Evolutionary conservation across 2,329 filamentous ascomycete genomes (phyloP), one percentile per base, ranked within the genome.

Genomic region (Calonectria montana): DNA sequence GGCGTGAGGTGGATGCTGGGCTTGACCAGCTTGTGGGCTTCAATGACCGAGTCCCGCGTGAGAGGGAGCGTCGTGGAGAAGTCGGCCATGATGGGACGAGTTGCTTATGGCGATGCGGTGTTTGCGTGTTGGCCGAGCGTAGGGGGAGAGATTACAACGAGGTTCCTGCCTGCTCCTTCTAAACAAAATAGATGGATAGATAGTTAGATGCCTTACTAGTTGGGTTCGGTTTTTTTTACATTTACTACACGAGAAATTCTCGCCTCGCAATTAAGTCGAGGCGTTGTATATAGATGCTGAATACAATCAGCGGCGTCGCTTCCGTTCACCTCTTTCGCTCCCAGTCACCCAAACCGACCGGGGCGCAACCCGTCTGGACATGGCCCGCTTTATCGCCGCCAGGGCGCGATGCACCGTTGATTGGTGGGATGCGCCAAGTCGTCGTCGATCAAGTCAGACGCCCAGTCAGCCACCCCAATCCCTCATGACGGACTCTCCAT

Each of bases 1-100:
- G 96, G 95, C 9, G 96, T 98, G 78, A 87, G 88, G 86, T 98
- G 94, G 81, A 98, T 90, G 84, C 94, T 90, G 1, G 89, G 87
- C 79, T 90, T 87, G 82, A 98, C 95, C 63, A 94, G 88, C 57
- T 87, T 83, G 85, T 95, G 93, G 4, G 96, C 96, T 27, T 87
- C 87, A 65, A 91, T 79, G 43, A 98, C 92, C 16, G 94, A 95
- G 64, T 87, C 84, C 55, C 94, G 92, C 21, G 91, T 94, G 25
- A 98, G 89, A 4, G 93, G 93, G 7, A 87, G 90, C 63, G 87
- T 86, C 25, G 87, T 88, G 7, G 84, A 83, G 9, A 86, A 82
- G 79, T 90, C 88, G 53, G 90, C 87, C 90, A 91, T 91, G 67
- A 39, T 5, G 21, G 47, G 9, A 76, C 31, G 35, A 21, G 62